phyloP scores from a whole-genome alignment of 768 basidiomycete species.

The Nidularia sp. region DNA sequence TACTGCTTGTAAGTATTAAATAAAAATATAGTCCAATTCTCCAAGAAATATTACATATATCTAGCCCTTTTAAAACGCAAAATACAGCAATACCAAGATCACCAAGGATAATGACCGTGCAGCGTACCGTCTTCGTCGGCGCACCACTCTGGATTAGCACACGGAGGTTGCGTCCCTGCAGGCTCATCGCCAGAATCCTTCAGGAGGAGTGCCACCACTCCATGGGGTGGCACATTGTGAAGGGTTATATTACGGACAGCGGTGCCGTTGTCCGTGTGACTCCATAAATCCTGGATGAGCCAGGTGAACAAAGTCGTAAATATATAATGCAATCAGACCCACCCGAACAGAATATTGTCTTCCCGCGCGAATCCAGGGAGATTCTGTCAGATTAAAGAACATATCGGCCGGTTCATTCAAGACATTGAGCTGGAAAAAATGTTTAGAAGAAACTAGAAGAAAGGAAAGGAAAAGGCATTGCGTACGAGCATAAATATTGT shows the following conservation, averaged over 20 bases:
- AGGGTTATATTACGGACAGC: conserved; percentile 56
- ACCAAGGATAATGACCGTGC: conserved; percentile 11
- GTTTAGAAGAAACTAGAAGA: background rate
- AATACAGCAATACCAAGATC: background rate
- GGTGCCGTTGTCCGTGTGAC: conserved; percentile 68
- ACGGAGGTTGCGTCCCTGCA: conserved; percentile 51
- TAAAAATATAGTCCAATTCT: no score
- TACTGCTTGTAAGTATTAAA: no score
- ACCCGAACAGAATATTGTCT: conserved; percentile 61
- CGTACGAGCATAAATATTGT: conserved; percentile 65
- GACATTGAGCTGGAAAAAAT: conserved; percentile 46
- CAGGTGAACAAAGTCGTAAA: no score
- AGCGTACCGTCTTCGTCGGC: conserved; percentile 53
- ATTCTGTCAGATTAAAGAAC: conserved; percentile 63
- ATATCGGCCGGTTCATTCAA: conserved; percentile 51
- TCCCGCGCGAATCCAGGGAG: conserved; percentile 68
- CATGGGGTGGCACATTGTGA: conserved; percentile 56
- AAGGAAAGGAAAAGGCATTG: background rate
- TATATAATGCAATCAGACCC: no score
- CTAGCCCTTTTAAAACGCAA: no score
- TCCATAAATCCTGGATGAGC: conserved; percentile 58
- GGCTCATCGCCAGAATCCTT: conserved; percentile 69
- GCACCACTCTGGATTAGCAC: conserved; percentile 55
- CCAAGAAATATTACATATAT: no score
- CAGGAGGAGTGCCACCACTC: conserved; percentile 63